These are phyloP conservation scores for Pedinophyceae sp. DNA, from an alignment of 139 green algal genomes.

Conservation along the genomic window DNA sequence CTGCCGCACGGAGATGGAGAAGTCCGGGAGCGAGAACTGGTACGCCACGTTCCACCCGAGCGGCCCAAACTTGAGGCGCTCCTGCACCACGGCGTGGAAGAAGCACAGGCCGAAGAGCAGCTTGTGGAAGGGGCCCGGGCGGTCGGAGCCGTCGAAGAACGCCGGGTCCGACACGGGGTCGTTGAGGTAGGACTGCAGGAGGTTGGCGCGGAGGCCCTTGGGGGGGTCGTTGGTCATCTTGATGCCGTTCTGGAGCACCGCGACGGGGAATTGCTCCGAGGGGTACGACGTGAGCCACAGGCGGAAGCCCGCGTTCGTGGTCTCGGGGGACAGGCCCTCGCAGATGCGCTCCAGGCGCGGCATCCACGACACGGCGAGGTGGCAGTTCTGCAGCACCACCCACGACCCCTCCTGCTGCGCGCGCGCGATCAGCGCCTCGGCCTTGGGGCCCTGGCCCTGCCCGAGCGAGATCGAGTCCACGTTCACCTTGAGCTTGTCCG, in stretches of 20 bases:
- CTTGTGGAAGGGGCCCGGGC: slow-evolving; percentile 21
- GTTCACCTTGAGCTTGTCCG: slow-evolving; percentile 20
- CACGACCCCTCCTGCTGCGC: slow-evolving; percentile 34
- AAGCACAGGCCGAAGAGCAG: slow-evolving; percentile 39
- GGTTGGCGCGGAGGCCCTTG: slow-evolving; percentile 51
- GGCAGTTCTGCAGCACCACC: slow-evolving; percentile 64
- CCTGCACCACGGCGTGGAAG: slow-evolving; percentile 46
- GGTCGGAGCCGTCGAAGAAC: slow-evolving; percentile 29
- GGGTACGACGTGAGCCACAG: slow-evolving; percentile 55
- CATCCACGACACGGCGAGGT: slow-evolving; percentile 61
- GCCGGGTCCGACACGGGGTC: slow-evolving; percentile 30
- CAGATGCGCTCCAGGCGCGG: slow-evolving; percentile 53
- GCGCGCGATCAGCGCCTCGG: slow-evolving; percentile 39
- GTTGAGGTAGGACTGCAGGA: slow-evolving; percentile 34
- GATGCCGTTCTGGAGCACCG: slow-evolving; percentile 53
- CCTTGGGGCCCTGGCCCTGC: slow-evolving; percentile 29
- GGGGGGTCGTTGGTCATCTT: slow-evolving; percentile 65
- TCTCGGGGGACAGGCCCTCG: slow-evolving; percentile 22
- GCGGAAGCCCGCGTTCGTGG: slow-evolving; percentile 20
- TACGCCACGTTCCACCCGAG: slow-evolving; percentile 71
- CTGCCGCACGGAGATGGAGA: slow-evolving; percentile 46
- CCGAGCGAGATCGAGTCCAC: slow-evolving; percentile 22
- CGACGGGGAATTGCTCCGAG: slow-evolving; percentile 37
- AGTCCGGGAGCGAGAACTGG: slow-evolving; percentile 47
- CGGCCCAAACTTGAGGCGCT: slow-evolving; percentile 58